Base-by-base conservation (phyloP, 2,329 filamentous ascomycete genomes). In the Fusarium guadeloupense region DNA sequence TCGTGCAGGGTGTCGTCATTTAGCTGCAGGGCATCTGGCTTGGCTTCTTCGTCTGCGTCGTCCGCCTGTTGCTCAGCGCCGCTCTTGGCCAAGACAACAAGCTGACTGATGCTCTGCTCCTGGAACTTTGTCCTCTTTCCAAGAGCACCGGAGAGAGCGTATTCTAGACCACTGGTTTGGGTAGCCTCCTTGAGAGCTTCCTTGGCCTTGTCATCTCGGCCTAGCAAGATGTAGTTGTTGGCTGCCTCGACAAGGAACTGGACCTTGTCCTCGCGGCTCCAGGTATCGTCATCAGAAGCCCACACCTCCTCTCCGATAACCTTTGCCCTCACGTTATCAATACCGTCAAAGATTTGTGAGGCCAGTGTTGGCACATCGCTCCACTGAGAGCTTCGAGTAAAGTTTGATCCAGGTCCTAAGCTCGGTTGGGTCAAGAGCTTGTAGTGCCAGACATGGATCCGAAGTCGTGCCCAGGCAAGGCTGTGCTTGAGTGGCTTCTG, bases 1-100 rank as follows among this genome's bases (percentile, higher is more conserved):
- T 99, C 95, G 3, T 98, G 81, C 0, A 99, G 82, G 0, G 95
- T 98, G 72, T 99, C 95, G 68, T 99, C 91, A 71, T 98, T 96
- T 4, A 98, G 79, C 30, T 90, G 84, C 13, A 98, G 74, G 4
- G 89, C 88, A 66, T 89, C 84, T 0, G 93, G 92, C 20, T 77
- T 78, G 1, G 69, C 67, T 3, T 69, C 59, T 0, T 68, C 62
- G 41, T 69, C 69, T 4, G 28, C 67, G 6, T 70, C 62, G 20
- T 60, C 67, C 62, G 6, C 56, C 58, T 5, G 53, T 62, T 58
- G 65, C 5, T 64, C 67, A 21, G 68, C 65, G 7, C 80, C 80
- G 72, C 93, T 97, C 73, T 87, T 92, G 1, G 95, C 95, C 25
- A 98, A 79, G 3, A 99, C 92, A 2, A 99, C 90, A 23, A 99